Evolutionary conservation across 1,284 basidiomycete species (phyloP).

Genomic region (Hortiboletus rubellus): DNA sequence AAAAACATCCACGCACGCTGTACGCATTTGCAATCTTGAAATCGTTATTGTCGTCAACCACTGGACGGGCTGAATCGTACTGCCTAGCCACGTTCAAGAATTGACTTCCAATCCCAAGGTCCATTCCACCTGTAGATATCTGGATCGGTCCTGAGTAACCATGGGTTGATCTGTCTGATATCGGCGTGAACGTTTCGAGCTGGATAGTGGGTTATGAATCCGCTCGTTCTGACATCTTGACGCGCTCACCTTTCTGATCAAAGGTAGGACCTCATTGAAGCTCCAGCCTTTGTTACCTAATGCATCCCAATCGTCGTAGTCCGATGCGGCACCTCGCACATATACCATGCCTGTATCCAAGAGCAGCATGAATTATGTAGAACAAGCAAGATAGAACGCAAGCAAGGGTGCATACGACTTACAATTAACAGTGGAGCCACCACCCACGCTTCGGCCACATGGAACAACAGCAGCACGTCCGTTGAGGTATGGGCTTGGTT

Average conservation of each 20-base stretch:
- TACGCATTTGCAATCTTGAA: constrained; percentile 38
- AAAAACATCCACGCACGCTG: neutral
- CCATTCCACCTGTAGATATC: constrained; percentile 42
- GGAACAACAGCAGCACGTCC: constrained; percentile 45
- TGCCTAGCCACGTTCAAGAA: constrained; percentile 44
- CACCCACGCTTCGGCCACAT: constrained; percentile 50
- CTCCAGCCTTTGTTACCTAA: constrained; percentile 57
- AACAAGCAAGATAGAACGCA: neutral
- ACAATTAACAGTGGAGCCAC: constrained; percentile 41
- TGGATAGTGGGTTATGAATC: constrained; percentile 19
- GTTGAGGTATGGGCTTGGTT: constrained; percentile 44
- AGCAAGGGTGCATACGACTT: constrained; percentile 12
- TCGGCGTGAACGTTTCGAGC: constrained; percentile 52
- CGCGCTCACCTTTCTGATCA: constrained; percentile 47
- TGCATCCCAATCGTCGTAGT: constrained; percentile 58
- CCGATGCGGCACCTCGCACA: constrained; percentile 53
- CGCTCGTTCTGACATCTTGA: no score
- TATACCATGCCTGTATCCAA: constrained; percentile 50
- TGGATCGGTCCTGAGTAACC: constrained; percentile 56
- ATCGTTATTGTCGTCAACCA: constrained; percentile 46
- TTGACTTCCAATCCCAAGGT: constrained; percentile 27
- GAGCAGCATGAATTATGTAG: neutral
- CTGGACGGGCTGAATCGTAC: constrained; percentile 46
- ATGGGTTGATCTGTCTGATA: constrained; percentile 40
- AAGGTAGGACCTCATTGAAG: constrained; percentile 43